phyloP scores from a whole-genome alignment of 257 asterid genomes.

The Salvia miltiorrhiza region DNA sequence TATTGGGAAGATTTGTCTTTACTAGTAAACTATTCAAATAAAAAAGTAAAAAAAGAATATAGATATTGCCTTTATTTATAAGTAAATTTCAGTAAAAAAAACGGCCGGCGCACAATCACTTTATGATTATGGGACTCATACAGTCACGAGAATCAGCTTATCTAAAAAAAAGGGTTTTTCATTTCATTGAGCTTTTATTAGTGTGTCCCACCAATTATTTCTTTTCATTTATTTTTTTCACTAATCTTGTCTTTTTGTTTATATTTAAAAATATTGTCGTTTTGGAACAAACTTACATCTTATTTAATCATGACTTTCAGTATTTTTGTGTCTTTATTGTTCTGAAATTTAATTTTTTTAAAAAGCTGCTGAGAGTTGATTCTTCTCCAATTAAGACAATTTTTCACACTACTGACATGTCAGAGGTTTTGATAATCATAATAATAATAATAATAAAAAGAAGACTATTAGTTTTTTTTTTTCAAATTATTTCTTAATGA shows the following conservation, averaged over 20 bases:
- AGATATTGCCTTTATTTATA: not conserved
- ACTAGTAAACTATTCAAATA: not conserved
- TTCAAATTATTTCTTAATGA: no score
- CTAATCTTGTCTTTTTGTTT: constrained; percentile 5
- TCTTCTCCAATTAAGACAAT: constrained; percentile 24
- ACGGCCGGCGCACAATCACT: constrained; percentile 18
- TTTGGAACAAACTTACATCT: constrained; percentile 6
- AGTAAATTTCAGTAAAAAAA: not conserved
- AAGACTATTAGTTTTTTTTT: not conserved
- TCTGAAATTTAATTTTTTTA: constrained; percentile 10
- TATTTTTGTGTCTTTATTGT: constrained; percentile 14
- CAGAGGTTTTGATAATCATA: not conserved
- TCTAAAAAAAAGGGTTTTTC: not conserved
- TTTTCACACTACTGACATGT: constrained; percentile 15
- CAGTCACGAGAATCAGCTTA: constrained; percentile 4
- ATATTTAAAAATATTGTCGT: constrained; percentile 14
- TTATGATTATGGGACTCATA: not conserved
- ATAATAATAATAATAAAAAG: not conserved
- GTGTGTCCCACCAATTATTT: constrained; percentile 25
- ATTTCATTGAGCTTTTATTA: not conserved
- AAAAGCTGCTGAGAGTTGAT: constrained; percentile 8
- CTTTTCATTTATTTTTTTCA: not conserved
- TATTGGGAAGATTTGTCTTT: constrained; percentile 24
- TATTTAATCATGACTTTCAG: constrained; percentile 33
- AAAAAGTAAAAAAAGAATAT: not conserved